Evolutionary conservation across 225 moss, liverwort and hornwort species (phyloP).

Genomic region (Climacium dendroides): DNA sequence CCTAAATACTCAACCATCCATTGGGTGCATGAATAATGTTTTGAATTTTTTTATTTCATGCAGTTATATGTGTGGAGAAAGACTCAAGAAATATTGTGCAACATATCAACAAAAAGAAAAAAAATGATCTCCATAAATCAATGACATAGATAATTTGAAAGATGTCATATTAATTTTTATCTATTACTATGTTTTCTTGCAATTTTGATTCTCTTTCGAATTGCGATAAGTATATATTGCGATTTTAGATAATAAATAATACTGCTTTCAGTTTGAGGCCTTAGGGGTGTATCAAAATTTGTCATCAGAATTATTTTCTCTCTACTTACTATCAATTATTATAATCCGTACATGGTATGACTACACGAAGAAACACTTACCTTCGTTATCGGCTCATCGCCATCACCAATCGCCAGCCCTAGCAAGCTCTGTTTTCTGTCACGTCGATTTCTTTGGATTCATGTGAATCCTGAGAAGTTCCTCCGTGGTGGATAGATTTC

Average conservation of each 20-base stretch:
- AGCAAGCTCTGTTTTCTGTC: background rate
- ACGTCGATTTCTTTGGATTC: background rate
- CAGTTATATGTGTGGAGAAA: background rate
- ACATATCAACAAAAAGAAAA: background rate
- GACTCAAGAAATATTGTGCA: background rate
- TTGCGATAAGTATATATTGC: background rate
- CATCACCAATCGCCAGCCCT: background rate
- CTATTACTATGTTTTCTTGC: too few relatives aligned
- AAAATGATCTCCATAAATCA: background rate
- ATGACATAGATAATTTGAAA: background rate
- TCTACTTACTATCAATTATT: background rate
- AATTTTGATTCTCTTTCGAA: background rate
- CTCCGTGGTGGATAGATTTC: background rate
- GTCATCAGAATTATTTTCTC: background rate
- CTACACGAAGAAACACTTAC: background rate
- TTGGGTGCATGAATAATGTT: background rate
- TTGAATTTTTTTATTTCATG: background rate
- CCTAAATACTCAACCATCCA: background rate
- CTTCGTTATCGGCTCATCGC: background rate
- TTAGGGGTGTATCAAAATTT: background rate
- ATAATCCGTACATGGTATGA: background rate
- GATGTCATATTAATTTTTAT: background rate
- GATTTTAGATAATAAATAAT: background rate
- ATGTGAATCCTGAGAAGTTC: background rate
- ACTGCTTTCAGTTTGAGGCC: background rate